phyloP scores from a whole-genome alignment of 495 filamentous ascomycete genomes.

The Neurospora tetraspora region DNA sequence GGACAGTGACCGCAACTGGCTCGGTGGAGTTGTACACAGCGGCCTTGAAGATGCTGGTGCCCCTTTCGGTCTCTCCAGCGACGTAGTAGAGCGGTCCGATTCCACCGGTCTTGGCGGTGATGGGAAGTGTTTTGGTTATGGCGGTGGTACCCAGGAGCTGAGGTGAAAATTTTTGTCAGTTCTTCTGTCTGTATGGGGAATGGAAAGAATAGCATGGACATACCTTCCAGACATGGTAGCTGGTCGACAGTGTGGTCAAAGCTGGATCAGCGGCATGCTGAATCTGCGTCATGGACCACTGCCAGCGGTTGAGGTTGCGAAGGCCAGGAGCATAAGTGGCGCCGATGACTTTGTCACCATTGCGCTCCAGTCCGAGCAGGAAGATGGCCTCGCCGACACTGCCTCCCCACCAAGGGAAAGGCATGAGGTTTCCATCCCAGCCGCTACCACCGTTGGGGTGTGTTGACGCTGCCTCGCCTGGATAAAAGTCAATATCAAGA shows the following conservation, averaged over 20 bases:
- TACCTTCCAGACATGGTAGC: constrained; percentile 33
- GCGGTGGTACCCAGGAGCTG: constrained; percentile 42
- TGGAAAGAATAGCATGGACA: constrained; percentile 14
- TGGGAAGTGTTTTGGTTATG: constrained; percentile 46
- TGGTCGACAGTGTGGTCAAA: constrained; percentile 35
- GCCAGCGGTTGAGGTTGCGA: constrained; percentile 33
- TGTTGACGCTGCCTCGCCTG: constrained; percentile 48
- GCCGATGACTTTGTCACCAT: constrained; percentile 43
- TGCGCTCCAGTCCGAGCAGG: constrained; percentile 57
- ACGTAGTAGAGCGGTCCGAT: constrained; percentile 50
- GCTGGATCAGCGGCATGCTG: constrained; percentile 45
- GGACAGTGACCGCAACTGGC: constrained; percentile 37
- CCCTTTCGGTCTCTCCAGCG: constrained; percentile 29
- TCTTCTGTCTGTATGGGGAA: no score
- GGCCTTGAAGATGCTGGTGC: constrained; percentile 45
- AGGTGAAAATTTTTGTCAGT: constrained; percentile 23
- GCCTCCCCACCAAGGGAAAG: constrained; percentile 44
- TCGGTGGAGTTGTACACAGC: constrained; percentile 55
- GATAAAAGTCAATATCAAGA: not conserved
- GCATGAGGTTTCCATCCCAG: constrained; percentile 30
- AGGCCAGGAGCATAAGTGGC: constrained; percentile 30
- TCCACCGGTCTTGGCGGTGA: constrained; percentile 28
- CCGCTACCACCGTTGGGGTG: constrained; percentile 38
- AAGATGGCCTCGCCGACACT: constrained; percentile 57
- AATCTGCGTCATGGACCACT: constrained; percentile 37